A percentile compares a stretch with the other conserved stretches of the same genome.
phyloP scores from a whole-genome alignment of 1,284 basidiomycete genomes.

The Ganoderma lingzhi region DNA sequence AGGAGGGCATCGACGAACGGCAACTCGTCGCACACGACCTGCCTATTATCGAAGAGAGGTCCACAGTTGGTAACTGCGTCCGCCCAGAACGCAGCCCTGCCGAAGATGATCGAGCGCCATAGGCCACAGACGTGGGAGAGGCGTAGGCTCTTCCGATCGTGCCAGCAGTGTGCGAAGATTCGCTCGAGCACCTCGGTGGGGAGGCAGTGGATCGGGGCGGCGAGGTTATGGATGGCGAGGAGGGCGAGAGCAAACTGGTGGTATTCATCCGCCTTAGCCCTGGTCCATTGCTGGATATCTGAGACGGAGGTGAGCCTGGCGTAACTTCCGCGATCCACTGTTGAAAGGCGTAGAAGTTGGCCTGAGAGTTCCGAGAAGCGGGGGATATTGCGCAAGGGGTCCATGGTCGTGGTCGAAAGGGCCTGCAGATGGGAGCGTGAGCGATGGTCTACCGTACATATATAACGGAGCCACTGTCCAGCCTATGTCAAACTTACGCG shows the following conservation, averaged over 20 bases:
- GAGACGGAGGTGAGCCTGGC: background rate
- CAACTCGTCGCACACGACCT: background rate
- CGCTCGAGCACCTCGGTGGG: conserved; percentile 6
- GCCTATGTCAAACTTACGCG: too few relatives aligned
- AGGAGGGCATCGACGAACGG: background rate
- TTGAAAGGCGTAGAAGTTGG: background rate
- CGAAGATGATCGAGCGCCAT: conserved; percentile 3
- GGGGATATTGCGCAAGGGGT: background rate
- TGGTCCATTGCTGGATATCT: background rate
- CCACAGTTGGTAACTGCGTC: background rate
- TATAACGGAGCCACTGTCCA: too few relatives aligned
- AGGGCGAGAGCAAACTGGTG: background rate
- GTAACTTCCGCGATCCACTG: background rate
- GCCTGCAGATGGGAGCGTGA: too few relatives aligned
- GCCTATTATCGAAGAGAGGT: background rate
- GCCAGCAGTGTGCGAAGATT: background rate
- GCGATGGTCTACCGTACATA: too few relatives aligned
- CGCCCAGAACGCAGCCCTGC: background rate
- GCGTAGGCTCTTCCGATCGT: background rate
- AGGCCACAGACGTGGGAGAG: background rate
- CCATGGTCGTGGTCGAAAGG: background rate
- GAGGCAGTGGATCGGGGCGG: conserved; percentile 2
- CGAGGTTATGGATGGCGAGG: conserved; percentile 4
- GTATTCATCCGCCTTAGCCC: conserved; percentile 3
- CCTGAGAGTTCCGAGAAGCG: background rate